Percentiles rank a stretch among this genome's conserved stretches.
Evolutionary conservation across 1,284 basidiomycete species (phyloP).

Genomic region (Psilocybe mexicana): DNA sequence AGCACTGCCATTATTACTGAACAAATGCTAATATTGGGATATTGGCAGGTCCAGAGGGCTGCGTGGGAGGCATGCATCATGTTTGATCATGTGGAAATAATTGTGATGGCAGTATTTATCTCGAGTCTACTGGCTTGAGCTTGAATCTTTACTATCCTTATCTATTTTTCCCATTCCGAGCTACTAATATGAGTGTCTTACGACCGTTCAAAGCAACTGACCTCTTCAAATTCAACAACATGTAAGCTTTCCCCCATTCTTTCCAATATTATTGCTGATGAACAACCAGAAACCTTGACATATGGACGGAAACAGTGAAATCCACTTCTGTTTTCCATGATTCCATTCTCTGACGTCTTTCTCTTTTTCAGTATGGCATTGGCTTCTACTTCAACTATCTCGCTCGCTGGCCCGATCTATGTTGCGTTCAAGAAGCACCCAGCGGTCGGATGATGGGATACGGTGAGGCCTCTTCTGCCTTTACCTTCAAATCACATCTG

Average conservation of each 20-base stretch:
- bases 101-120: too few species aligned
- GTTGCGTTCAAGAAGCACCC: constrained; percentile 77
- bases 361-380: constrained; percentile 66
- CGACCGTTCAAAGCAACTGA: constrained; percentile 85
- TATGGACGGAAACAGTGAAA: constrained; percentile 91
- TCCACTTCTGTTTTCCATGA: neutral
- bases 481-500: neutral
- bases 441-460: constrained; percentile 85
- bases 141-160: too few species aligned
- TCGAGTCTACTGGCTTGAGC: too few species aligned
- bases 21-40: too few species aligned
- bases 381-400: constrained; percentile 88
- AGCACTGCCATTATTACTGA: too few species aligned
- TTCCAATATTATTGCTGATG: constrained; percentile 2
- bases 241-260: constrained; percentile 44
- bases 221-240: constrained; percentile 90
- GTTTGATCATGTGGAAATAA: too few species aligned
- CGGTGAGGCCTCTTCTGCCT: constrained; percentile 47
- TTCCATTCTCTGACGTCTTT: too few species aligned
- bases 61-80: too few species aligned
- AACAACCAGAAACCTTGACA: constrained; percentile 75
- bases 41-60: too few species aligned
- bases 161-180: too few species aligned
- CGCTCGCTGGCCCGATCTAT: constrained; percentile 88
- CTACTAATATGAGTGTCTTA: constrained; percentile 77